Evolutionary conservation across 345 rosid genomes (phyloP), one percentile per base, ranked within the genome.

Genomic region (Bruguiera parviflora): DNA sequence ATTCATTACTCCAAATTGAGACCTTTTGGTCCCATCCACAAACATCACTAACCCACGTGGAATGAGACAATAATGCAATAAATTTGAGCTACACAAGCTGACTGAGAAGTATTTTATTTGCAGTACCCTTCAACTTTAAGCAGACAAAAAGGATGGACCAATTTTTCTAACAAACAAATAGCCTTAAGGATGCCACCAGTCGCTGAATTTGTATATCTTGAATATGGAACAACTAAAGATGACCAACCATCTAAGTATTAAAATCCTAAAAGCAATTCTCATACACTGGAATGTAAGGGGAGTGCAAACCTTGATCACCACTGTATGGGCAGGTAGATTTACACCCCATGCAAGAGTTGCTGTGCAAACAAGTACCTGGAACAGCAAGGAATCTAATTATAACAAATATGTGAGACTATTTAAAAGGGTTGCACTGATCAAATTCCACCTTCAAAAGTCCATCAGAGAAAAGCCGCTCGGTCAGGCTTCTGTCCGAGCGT

Each of bases 261-360:
- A 10, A 39, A 10, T 2, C 46, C 46, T 39, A 9, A 39, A 39
- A 39, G 46, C 46, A 39, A 10, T 39, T 39, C 46, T 10, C 16
- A 43, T 43, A 4, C 49, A 3, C 18, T 43, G 21, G 39, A 22
- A 15, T 28, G 32, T 4, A 53, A 35, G 33, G 47, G 56, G 10
- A 25, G 58, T 58, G 65, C 86, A 67, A 75, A 94, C 98, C 98
- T 91, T 94, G 72, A 94, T 94, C 64, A 94, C 97, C 77, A 94
- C 97, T 60, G 97, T 94, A 68, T 94, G 98, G 65, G 98, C 98
- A 47, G 98, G 98, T 62, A 94, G 80, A 84, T 94, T 94, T 58
- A 94, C 98, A 73, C 98, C 98, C 98, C 98, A 94, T 9, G 98
- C 97, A 81, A 94, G 82, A 77, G 98, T 94, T 80, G 98, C 97